Base-by-base conservation (phyloP, 2,329 filamentous ascomycete genomes). In the Neonectria neomacrospora region DNA sequence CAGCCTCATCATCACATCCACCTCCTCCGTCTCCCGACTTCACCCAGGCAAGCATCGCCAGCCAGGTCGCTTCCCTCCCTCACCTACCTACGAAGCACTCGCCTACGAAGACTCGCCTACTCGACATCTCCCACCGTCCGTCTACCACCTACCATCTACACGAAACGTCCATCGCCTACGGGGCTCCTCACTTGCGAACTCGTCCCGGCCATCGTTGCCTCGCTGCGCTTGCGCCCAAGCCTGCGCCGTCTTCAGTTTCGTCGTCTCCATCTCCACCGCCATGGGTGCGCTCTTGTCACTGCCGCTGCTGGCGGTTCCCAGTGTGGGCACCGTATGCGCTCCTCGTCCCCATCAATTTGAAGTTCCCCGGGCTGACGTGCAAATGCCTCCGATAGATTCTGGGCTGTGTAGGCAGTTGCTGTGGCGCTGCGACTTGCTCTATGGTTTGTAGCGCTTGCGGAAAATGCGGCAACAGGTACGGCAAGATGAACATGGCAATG, bases 211-310 rank as follows among this genome's bases (percentile, higher is more conserved):
- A 5, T 26, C 34, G 12, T 37, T 42, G 20, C 37, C 16, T 54
- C 52, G 8, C 20, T 42, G 20, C 28, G 37, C 30, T 32, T 28
- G 41, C 37, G 37, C 37, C 6, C n/a, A 39, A 34, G 5, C 23
- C 22, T 26, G 20, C 37, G n/a, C 26, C 12, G n/a, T 39, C 37
- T 2, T 37, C 34, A 14, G 8, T 14, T 5, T 37, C 34, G 34
- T 37, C 22, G 48, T 37, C 34, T 8, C 22, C 65, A 51, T 58
- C 58, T 51, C 52, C 52, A 51, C 63, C 64, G 71, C 61, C 55
- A 99, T 99, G 96, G 96, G 96, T 75, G 95, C 93, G 71, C 83
- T 97, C 74, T 86, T 99, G 58, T 97, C 95, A 66, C 80, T 99
- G 66, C 96, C 96, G 71, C 84, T 99, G 67, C 82, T 99, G 80